Percentiles rank a stretch among this genome's conserved stretches.
phyloP scores from a whole-genome alignment of 192 early-diverging fungal genomes.

The Gonapodya sp. region DNA sequence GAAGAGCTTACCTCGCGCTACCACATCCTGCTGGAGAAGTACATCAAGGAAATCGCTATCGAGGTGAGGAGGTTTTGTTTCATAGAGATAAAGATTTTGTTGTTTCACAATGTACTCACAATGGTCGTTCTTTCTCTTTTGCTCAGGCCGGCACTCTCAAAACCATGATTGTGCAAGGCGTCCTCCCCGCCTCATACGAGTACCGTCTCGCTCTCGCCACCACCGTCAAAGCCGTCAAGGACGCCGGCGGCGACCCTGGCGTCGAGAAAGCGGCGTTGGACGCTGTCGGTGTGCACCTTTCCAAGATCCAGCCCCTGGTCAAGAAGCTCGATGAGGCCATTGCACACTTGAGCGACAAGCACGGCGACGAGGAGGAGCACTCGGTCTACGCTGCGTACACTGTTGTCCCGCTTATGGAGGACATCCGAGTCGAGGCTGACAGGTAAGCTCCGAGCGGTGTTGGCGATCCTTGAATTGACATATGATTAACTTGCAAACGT shows the following conservation, averaged over 20 bases:
- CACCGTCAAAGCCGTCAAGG: slow-evolving; percentile 62
- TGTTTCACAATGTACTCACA: not conserved
- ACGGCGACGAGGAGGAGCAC: slow-evolving; percentile 46
- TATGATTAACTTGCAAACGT: not conserved
- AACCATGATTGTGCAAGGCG: slow-evolving; percentile 68
- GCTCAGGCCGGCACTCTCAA: slow-evolving; percentile 48
- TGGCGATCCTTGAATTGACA: not conserved
- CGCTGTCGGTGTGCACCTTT: slow-evolving; percentile 51
- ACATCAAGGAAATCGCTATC: slow-evolving; percentile 90
- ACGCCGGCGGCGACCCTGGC: slow-evolving; percentile 33
- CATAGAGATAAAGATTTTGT: too few species aligned
- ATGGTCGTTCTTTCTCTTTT: not conserved
- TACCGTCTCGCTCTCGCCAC: slow-evolving; percentile 86
- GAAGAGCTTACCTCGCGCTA: slow-evolving; percentile 83
- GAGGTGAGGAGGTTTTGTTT: slow-evolving; percentile 51
- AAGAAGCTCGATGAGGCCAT: slow-evolving; percentile 46
- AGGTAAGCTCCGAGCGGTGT: slow-evolving; percentile 17
- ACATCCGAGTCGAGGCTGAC: slow-evolving; percentile 59
- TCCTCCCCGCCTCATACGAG: slow-evolving; percentile 77
- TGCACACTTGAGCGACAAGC: slow-evolving; percentile 46
- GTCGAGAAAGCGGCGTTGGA: slow-evolving; percentile 69
- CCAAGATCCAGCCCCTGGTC: slow-evolving; percentile 39
- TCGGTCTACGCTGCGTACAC: slow-evolving; percentile 50
- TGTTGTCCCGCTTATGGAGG: slow-evolving; percentile 64
- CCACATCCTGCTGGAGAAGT: slow-evolving; percentile 95